These are phyloP conservation scores for Phyllosticta citribraziliensis DNA, from an alignment of 2,329 filamentous ascomycete genomes.

Conservation along the genomic window DNA sequence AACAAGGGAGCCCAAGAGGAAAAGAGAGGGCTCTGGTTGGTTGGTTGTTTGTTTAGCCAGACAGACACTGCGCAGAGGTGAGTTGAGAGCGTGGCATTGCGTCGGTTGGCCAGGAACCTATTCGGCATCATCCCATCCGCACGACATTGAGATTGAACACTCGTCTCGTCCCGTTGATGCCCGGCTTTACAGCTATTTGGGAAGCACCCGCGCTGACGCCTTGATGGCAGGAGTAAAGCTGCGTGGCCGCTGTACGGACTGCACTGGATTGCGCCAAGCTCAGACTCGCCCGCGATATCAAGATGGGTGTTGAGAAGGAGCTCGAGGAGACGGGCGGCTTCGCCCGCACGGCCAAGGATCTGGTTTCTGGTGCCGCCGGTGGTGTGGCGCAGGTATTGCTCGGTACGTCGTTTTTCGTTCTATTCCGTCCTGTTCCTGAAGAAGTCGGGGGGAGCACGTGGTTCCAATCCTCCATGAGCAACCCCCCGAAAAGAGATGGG, in stretches of 20 bases:
- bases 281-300: neutral
- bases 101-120: neutral
- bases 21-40: neutral
- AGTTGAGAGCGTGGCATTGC: neutral
- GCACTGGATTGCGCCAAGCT: neutral
- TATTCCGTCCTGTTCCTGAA: neutral
- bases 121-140: no score
- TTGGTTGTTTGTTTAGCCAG: neutral
- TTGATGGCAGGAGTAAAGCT: neutral
- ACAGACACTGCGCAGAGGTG: no score
- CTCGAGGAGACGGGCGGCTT: slow-evolving; percentile 27
- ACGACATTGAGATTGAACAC: no score
- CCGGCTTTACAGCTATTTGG: no score
- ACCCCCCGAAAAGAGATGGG: neutral
- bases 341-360: slow-evolving; percentile 61
- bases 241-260: neutral
- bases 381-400: slow-evolving; percentile 90
- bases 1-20: neutral
- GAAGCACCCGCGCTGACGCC: neutral
- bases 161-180: no score
- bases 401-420: slow-evolving; percentile 42
- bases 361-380: slow-evolving; percentile 82
- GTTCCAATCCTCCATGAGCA: neutral
- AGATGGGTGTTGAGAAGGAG: slow-evolving; percentile 29
- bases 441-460: neutral